Evolutionary conservation across 169 alveolate species (phyloP), one percentile per base, ranked within the genome.

Genomic region (Cryptosporidium ryanae): DNA sequence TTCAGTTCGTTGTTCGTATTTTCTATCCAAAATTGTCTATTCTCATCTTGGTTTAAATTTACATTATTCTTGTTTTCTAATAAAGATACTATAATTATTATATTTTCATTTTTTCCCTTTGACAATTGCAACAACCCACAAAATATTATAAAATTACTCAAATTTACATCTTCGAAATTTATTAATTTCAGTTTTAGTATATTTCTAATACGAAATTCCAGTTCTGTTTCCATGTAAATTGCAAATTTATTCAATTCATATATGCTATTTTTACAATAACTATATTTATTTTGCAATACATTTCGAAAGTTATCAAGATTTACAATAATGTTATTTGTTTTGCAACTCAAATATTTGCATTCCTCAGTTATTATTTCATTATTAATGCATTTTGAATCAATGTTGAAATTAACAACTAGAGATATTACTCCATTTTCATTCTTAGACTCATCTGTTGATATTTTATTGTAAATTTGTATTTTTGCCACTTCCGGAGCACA

Each of bases 401-500:
- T 54, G 13, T 54, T 54, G 7, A 54, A 54, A 21, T 21, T 54
- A 54, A 21, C 64, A 7, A 18, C 48, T 66, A 64, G 25, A 21
- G 65, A 12, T 12, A 43, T 25, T 2, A 46, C 25, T n/a, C 31
- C 1, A 18, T 54, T 76, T 18, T 55, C 70, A 2, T 59, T 61
- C 4, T 76, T 25, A 61, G 4, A 25, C 15, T 61, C 25, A 61
- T 6, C 0, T 0, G 15, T 25, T 6, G 4, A 4, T 4, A 55
- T 23, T 25, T 76, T 64, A 4, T 27, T 23, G 12, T 76, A 64
- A 15, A 25, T 31, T 38, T 59, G 87, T 43, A 76, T 38, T 32
- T 34, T 76, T 18, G 68, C 87, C n/a, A 76, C 59, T 34, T 76
- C 87, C 15, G 29, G 44, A 44, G 61, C 38, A 76, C 49, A 61